These are phyloP conservation scores for Aureobasidium sp. DNA, from an alignment of 2,329 filamentous ascomycete genomes.

Conservation along the genomic window DNA sequence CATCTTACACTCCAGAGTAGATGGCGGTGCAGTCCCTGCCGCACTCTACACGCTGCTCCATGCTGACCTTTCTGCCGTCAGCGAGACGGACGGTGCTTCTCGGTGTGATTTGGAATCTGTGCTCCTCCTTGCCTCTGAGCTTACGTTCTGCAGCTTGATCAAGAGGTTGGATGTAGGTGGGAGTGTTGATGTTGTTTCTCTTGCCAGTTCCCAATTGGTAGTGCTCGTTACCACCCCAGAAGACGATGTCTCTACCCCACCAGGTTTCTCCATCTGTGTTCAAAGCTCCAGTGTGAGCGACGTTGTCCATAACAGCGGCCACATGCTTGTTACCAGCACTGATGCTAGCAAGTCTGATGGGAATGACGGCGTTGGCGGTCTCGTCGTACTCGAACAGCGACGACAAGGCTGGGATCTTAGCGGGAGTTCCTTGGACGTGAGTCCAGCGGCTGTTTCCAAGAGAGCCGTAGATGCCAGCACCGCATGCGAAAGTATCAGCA, in stretches of 20 bases:
- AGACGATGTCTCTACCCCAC: constrained; percentile 81
- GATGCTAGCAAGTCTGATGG: constrained; percentile 68
- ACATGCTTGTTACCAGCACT: constrained; percentile 74
- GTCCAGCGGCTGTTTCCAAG: constrained; percentile 85
- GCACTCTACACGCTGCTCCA: constrained; percentile 86
- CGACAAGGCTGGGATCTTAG: constrained; percentile 75
- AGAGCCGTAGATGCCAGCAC: constrained; percentile 73
- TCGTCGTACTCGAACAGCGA: constrained; percentile 86
- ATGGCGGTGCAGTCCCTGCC: constrained; percentile 74
- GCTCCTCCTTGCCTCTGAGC: constrained; percentile 55
- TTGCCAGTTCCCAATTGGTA: constrained; percentile 91
- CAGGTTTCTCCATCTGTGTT: constrained; percentile 62
- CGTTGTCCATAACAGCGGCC: constrained; percentile 75
- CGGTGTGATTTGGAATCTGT: constrained; percentile 76
- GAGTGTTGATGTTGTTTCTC: constrained; percentile 67
- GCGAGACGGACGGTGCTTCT: constrained; percentile 59
- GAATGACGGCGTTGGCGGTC: constrained; percentile 52
- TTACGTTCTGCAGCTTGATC: constrained; percentile 57
- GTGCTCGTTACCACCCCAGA: constrained; percentile 92
- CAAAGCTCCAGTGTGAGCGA: constrained; percentile 45
- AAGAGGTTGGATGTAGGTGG: constrained; percentile 69
- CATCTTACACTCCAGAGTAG: constrained; percentile 56
- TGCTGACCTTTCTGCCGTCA: constrained; percentile 56
- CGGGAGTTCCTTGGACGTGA: constrained; percentile 68
- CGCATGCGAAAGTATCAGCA: constrained; percentile 78